Conservation (phyloP, 371 early-diverging fungal species). For the Capillidium heterosporum region DNA sequence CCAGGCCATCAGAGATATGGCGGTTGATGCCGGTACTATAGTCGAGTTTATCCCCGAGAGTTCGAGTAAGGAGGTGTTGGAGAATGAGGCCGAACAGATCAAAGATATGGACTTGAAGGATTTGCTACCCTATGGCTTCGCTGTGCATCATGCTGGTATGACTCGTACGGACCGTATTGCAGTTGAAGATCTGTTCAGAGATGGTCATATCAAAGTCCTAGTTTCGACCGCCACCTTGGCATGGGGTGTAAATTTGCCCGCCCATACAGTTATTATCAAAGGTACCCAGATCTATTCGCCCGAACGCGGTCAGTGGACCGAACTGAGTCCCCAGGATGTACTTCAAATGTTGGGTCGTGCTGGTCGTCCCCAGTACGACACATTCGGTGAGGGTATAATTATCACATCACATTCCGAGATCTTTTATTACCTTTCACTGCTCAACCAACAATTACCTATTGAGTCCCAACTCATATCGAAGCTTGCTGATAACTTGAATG, state of each 20-base stretch:
- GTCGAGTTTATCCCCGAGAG: constrained; percentile 63
- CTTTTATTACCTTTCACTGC: constrained; percentile 80
- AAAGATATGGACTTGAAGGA: constrained; percentile 73
- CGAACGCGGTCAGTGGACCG: constrained; percentile 85
- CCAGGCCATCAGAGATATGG: constrained; percentile 74
- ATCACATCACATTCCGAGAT: constrained; percentile 88
- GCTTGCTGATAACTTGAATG: constrained; percentile 85
- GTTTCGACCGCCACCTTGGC: constrained; percentile 98
- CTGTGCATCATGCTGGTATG: constrained; percentile 99
- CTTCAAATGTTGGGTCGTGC: constrained; percentile 99
- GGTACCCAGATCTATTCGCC: constrained; percentile 96
- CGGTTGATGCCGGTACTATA: constrained; percentile 67
- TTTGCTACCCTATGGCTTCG: constrained; percentile 86
- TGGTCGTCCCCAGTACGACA: constrained; percentile 98
- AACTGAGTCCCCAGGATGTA: constrained; percentile 87
- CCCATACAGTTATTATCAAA: constrained; percentile 97
- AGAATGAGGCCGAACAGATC: constrained; percentile 56
- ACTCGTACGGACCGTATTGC: constrained; percentile 77
- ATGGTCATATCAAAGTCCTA: constrained; percentile 83
- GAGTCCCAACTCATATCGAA: constrained; percentile 87
- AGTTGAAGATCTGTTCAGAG: constrained; percentile 89
- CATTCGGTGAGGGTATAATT: constrained; percentile 91
- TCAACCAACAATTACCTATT: constrained; percentile 93
- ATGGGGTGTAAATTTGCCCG: constrained; percentile 99
- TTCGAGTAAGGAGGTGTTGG: constrained; percentile 65